Evolutionary conservation across 2,329 filamentous ascomycete species (phyloP), one percentile per base, ranked within the genome.

Genomic region (Sporothrix luriei): DNA sequence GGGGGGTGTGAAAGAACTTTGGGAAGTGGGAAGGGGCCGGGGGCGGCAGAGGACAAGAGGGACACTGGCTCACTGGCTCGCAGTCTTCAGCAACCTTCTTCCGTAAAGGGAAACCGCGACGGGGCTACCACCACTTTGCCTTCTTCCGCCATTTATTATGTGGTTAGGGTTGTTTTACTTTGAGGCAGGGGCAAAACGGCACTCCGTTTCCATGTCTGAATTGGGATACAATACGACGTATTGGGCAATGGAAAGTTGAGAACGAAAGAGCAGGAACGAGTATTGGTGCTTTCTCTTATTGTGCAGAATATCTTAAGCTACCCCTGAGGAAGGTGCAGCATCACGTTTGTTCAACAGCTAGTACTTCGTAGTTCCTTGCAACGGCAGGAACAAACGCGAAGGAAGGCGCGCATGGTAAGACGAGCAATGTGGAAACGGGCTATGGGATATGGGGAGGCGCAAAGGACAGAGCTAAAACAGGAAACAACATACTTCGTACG

Each of bases 121-220:
- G 51, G 51, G 65, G 66, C 52, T 40, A 33, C 66, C 52, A 33
- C 66, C 16, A 24, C 52, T 40, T 52, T 69, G 26, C 43, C 49
- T 46, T 38, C 43, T 29, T 66, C 68, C 49, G 38, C 69, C 68
- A 46, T 29, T 67, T 21, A 38, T 26, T 59, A 16, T 48, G 26
- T 70, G 33, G 29, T 55, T 59, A 72, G 71, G 71, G 70, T 67
- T 73, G 71, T 73, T 73, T 73, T 72, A 73, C 71, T 33, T 73
- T 68, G 29, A 55, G 57, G 46, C 66, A 70, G 69, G 57, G 69
- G 66, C 49, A 52, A 38, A 54, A 51, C 49, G 51, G 9, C 33
- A 55, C 54, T 29, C 21, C 64, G 64, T 66, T 38, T 54, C 10
- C 3, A n/a, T 52, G 43, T 65, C 40, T 48, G 14, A 40, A 49